These are phyloP conservation scores for Rosa rugosa DNA, from an alignment of 306 rosid species.

Conservation along the genomic window DNA sequence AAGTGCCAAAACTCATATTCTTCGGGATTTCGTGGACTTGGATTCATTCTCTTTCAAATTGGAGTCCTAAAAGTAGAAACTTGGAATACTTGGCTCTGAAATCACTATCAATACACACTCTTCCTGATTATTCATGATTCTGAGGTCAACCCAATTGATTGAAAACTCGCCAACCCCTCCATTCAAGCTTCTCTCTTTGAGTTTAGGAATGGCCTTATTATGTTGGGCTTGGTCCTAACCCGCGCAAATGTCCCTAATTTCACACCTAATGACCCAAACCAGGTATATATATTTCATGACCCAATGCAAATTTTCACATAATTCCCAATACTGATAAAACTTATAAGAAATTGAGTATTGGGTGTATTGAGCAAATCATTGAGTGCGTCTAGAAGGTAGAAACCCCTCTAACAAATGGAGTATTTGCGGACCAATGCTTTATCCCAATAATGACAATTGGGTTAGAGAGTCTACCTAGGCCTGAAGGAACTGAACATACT, in stretches of 20 bases:
- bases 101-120: neutral
- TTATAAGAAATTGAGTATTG: neutral
- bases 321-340: no score
- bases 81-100: constrained; percentile 1
- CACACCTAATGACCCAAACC: neutral
- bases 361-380: neutral
- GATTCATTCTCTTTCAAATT: neutral
- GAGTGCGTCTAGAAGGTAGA: neutral
- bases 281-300: neutral
- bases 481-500: no score
- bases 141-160: constrained; percentile 4
- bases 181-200: neutral
- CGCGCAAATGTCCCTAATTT: neutral
- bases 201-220: neutral
- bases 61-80: constrained; percentile 7
- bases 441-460: neutral
- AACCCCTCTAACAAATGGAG: neutral
- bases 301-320: neutral
- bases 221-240: neutral
- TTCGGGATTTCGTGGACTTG: neutral
- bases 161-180: no score
- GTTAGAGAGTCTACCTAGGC: no score
- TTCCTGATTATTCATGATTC: neutral
- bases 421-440: neutral
- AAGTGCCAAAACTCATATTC: neutral